Evolutionary conservation across 176 grass and related monocot species (phyloP), one percentile per base, ranked within the genome.

Genomic region (Hordeum vulgare): DNA sequence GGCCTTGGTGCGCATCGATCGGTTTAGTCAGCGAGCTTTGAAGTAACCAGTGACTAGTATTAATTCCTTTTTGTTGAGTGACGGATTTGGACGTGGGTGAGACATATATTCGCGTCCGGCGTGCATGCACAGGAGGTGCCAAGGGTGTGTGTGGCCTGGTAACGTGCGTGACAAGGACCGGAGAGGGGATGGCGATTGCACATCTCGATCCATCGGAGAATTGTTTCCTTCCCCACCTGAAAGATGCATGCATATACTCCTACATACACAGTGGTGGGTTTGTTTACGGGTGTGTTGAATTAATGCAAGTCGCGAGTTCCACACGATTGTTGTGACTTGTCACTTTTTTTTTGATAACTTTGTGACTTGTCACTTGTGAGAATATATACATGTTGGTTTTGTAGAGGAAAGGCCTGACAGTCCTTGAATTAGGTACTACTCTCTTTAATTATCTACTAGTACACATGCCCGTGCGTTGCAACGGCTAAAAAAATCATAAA

Each of bases 51-150:
- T 62, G 41, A 67, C 6, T 10, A 33, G 54, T 45, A 12, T 34
- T 41, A 74, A 74, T 74, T 10, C 25, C 8, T 18, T 82, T 82
- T 21, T 31, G 35, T 3, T 9, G 88, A 90, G 65, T 73, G 83
- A 78, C 35, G 11, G 83, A 73, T 86, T 78, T 73, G 83, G 88
- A 89, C 83, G 60, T 27, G 78, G 40, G 40, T 0, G 58, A 83
- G 70, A 83, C 78, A 72, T 36, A 60, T 64, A 87, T 81, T 83
- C 80, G 42, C 35, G 61, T 2, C 29, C 71, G 42, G 28, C 58
- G 20, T 28, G 69, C 58, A 9, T 1, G 42, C 3, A 74, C 8
- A 56, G 39, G 80, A 61, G 28, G 57, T 61, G 75, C 21, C 40
- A 34, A 80, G 11, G 79, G 59, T 80, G 59, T 25, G n/a, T 51